Conservation (phyloP, 2,329 filamentous ascomycete species). For the Diaporthe humulicola region DNA sequence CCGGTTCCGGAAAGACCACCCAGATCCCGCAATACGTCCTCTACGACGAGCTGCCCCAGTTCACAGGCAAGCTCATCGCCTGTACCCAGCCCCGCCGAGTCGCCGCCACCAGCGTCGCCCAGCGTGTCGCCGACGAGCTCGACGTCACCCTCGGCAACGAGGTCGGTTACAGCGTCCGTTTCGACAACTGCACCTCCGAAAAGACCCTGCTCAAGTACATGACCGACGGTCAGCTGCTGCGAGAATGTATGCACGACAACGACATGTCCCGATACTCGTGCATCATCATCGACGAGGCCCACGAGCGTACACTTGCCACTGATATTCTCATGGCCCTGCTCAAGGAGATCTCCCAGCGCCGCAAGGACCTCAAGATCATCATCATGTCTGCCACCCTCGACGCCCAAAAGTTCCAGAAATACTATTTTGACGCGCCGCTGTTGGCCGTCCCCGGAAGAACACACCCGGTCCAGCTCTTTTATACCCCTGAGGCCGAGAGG, state of each 20-base stretch:
- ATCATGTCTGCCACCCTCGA: slow-evolving; percentile 99
- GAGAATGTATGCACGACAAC: slow-evolving; percentile 97
- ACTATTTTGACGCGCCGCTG: slow-evolving; percentile 94
- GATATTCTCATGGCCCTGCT: slow-evolving; percentile 97
- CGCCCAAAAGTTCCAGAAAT: slow-evolving; percentile 97
- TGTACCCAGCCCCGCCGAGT: slow-evolving; percentile 98
- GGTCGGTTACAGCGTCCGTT: slow-evolving; percentile 98
- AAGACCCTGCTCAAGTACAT: slow-evolving; percentile 99
- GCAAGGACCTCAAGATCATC: slow-evolving; percentile 95
- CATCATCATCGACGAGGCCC: slow-evolving; percentile 98
- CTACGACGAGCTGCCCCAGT: slow-evolving; percentile 93
- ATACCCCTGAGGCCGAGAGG: slow-evolving; percentile 94
- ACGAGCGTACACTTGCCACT: slow-evolving; percentile 96
- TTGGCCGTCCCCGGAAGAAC: slow-evolving; percentile 95
- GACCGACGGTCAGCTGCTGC: slow-evolving; percentile 98
- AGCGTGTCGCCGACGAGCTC: slow-evolving; percentile 97
- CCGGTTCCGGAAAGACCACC: slow-evolving; percentile 98
- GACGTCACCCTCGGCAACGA: slow-evolving; percentile 93
- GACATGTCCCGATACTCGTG: slow-evolving; percentile 93
- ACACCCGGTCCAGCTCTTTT: slow-evolving; percentile 97
- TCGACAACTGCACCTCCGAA: slow-evolving; percentile 91
- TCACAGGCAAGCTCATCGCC: slow-evolving; percentile 88
- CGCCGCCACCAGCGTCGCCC: slow-evolving; percentile 97
- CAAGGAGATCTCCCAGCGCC: slow-evolving; percentile 86
- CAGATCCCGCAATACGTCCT: slow-evolving; percentile 99